Percentiles rank a stretch among this genome's conserved stretches.
Conservation (phyloP, 495 filamentous ascomycete genomes). For the Collariella sp. region DNA sequence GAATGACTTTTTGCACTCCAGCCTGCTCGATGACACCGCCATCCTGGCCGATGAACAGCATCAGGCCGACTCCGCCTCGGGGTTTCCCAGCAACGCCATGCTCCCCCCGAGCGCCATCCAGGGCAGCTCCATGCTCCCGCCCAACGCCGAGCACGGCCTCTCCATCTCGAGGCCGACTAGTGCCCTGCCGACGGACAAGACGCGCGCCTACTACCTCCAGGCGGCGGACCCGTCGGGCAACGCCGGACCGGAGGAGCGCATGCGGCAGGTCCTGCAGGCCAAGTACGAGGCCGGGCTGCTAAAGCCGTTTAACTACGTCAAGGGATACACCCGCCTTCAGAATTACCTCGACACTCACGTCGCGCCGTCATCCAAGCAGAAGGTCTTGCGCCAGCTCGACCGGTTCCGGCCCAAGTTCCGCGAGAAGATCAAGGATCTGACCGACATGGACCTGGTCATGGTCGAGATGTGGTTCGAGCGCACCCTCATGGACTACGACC, state of each 20-base stretch:
- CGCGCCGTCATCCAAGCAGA: slow-evolving; percentile 65
- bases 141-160: slow-evolving; percentile 45
- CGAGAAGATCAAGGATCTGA: slow-evolving; percentile 83
- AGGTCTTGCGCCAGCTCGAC: slow-evolving; percentile 83
- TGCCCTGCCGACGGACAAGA: slow-evolving; percentile 63
- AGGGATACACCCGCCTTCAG: slow-evolving; percentile 82
- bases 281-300: slow-evolving; percentile 92
- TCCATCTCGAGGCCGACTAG: slow-evolving; percentile 52
- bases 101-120: slow-evolving; percentile 33
- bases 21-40: slow-evolving; percentile 69
- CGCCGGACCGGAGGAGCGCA: slow-evolving; percentile 83
- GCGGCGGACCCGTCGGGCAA: slow-evolving; percentile 91
- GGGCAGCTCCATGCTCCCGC: slow-evolving; percentile 32
- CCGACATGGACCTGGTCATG: slow-evolving; percentile 82
- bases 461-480: slow-evolving; percentile 99
- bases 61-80: slow-evolving; percentile 26
- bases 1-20: slow-evolving; percentile 89
- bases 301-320: slow-evolving; percentile 96
- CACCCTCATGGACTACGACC: slow-evolving; percentile 91
- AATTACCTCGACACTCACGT: slow-evolving; percentile 87
- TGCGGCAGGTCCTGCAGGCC: slow-evolving; percentile 88
- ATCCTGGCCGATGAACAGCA: slow-evolving; percentile 53
- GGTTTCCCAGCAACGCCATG: slow-evolving; percentile 30
- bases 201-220: slow-evolving; percentile 91
- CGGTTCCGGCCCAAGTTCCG: slow-evolving; percentile 92